Percentiles rank a stretch among this genome's conserved stretches.
phyloP scores from a whole-genome alignment of 2,329 filamentous ascomycete genomes.

The Venturia pyrina region DNA sequence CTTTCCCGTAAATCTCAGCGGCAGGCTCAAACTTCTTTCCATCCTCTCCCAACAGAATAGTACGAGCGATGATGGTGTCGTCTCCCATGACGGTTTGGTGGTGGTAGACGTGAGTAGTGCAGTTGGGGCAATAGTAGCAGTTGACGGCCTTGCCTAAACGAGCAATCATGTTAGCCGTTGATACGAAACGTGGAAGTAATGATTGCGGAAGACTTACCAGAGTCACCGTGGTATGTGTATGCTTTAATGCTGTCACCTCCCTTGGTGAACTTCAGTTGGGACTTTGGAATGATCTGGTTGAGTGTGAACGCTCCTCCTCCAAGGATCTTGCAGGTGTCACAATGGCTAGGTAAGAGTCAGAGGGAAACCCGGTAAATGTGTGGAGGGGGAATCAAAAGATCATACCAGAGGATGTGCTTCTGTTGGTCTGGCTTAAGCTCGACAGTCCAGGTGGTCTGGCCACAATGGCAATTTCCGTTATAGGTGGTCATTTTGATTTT shows the following conservation, averaged over 20 bases:
- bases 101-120: conserved; percentile 38
- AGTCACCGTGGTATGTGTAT: conserved; percentile 48
- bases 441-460: conserved; percentile 42
- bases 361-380: background rate
- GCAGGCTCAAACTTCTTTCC: conserved; percentile 38
- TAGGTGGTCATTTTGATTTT: conserved; percentile 33
- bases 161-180: conserved; percentile 9
- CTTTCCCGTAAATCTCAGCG: conserved; percentile 47
- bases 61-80: conserved; percentile 44
- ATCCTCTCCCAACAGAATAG: conserved; percentile 34
- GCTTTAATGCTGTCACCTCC: conserved; percentile 35
- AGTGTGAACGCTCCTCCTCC: conserved; percentile 42
- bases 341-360: conserved; percentile 34
- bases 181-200: background rate
- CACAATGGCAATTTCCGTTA: conserved; percentile 46
- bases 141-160: conserved; percentile 40
- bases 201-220: conserved; percentile 26
- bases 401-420: conserved; percentile 37
- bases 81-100: conserved; percentile 42
- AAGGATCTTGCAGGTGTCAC: conserved; percentile 47
- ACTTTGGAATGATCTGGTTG: conserved; percentile 44
- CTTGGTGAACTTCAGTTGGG: conserved; percentile 41
- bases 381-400: conserved; percentile 12
- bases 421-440: conserved; percentile 36
- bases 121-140: conserved; percentile 50